Conservation (phyloP, 164 flowering plant species). For the Hamamelis virginiana region DNA sequence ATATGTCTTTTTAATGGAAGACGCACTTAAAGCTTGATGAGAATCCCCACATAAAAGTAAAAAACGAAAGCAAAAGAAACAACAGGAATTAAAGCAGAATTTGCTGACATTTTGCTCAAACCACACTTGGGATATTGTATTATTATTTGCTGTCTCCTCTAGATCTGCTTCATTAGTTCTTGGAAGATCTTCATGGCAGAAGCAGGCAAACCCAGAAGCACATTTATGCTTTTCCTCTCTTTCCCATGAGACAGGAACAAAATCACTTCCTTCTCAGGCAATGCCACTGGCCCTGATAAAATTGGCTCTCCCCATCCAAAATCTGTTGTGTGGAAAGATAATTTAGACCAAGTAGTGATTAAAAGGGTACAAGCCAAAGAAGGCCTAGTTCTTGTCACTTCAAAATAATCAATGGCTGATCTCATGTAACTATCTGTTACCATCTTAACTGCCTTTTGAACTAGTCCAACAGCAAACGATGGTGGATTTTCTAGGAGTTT, state of each 20-base stretch:
- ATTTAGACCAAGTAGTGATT: constrained; percentile 85
- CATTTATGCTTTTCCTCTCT: constrained; percentile 69
- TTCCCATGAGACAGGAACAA: constrained; percentile 74
- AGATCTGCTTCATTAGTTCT: constrained; percentile 50
- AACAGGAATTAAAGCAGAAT: too few relatives aligned
- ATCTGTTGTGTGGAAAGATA: constrained; percentile 67
- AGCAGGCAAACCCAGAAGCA: constrained; percentile 83
- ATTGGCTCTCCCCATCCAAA: constrained; percentile 96
- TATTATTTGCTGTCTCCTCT: too few relatives aligned
- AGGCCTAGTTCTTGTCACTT: constrained; percentile 72
- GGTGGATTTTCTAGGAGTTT: constrained; percentile 59
- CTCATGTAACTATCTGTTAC: constrained; percentile 74
- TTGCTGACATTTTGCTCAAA: too few relatives aligned
- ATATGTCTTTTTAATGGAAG: too few relatives aligned
- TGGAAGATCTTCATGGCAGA: constrained; percentile 76
- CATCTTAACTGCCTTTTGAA: constrained; percentile 57
- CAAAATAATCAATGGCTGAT: constrained; percentile 88
- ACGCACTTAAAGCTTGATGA: too few relatives aligned
- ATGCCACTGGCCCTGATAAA: constrained; percentile 74
- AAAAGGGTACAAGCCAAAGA: constrained; percentile 69
- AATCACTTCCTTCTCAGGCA: constrained; percentile 84
- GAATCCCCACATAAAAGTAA: too few relatives aligned
- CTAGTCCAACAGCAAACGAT: constrained; percentile 53
- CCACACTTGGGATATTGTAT: too few relatives aligned
- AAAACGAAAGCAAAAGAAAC: too few relatives aligned